phyloP scores from a whole-genome alignment of 2,329 filamentous ascomycete genomes.

The Arthrobotrys megalospora region DNA sequence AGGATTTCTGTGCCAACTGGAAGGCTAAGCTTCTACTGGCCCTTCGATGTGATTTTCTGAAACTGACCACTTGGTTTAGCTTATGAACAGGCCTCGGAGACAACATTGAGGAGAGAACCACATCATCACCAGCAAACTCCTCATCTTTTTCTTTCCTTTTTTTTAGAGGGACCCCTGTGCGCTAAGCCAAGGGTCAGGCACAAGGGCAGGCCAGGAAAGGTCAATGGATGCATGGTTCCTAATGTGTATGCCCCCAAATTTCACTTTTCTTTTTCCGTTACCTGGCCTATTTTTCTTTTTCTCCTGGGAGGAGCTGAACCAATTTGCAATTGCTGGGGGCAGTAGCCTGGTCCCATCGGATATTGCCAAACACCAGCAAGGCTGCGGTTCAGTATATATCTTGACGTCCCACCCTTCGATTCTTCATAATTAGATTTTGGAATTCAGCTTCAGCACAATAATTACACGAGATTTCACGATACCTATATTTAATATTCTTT shows the following conservation, averaged over 20 bases:
- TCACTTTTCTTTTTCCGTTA: slow-evolving; percentile 51
- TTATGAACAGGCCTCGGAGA: slow-evolving; percentile 53
- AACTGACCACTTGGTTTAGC: slow-evolving; percentile 51
- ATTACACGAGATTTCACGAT: slow-evolving; percentile 56
- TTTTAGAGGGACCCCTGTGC: slow-evolving; percentile 45
- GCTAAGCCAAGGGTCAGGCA: slow-evolving; percentile 56
- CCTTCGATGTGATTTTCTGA: slow-evolving; percentile 42
- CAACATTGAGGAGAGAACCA: slow-evolving; percentile 56
- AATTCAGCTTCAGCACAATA: slow-evolving; percentile 50
- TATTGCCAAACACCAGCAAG: slow-evolving; percentile 55
- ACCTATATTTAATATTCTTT: slow-evolving; percentile 31
- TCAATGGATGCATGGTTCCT: slow-evolving; percentile 55
- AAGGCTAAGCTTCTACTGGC: slow-evolving; percentile 31
- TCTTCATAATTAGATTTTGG: slow-evolving; percentile 49
- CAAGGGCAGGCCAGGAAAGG: slow-evolving; percentile 55
- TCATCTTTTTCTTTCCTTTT: slow-evolving; percentile 50
- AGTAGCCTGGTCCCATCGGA: slow-evolving; percentile 56
- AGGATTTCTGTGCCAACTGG: slow-evolving; percentile 45
- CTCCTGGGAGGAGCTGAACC: slow-evolving; percentile 59
- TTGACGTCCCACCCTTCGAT: slow-evolving; percentile 59
- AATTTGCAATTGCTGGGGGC: slow-evolving; percentile 58
- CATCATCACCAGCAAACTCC: slow-evolving; percentile 58
- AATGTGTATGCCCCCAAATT: slow-evolving; percentile 58
- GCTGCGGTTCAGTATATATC: slow-evolving; percentile 50
- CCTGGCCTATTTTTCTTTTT: slow-evolving; percentile 45